phyloP scores from a whole-genome alignment of 225 moss, liverwort and hornwort genomes.

The Physcomitrellopsis africana region DNA sequence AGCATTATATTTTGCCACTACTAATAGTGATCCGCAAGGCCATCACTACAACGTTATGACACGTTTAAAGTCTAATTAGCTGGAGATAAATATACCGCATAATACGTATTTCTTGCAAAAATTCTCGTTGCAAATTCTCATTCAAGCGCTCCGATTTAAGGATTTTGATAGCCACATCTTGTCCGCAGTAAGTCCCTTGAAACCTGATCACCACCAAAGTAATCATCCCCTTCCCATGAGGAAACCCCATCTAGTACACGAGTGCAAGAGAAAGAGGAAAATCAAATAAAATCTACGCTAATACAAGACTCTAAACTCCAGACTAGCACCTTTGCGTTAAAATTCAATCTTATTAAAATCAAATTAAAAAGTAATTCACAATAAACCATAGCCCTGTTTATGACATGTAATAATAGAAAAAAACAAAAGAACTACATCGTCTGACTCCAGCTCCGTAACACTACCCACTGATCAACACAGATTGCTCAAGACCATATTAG shows the following conservation, averaged over 20 bases:
- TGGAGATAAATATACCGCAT: conserved; percentile 59
- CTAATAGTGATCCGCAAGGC: not conserved
- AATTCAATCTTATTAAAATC: too few species aligned
- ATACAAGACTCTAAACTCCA: not conserved
- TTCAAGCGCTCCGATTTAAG: conserved; percentile 75
- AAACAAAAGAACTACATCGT: too few species aligned
- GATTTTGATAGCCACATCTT: conserved; percentile 92
- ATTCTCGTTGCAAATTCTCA: conserved; percentile 80
- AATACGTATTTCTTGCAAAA: conserved; percentile 83
- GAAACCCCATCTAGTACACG: not conserved
- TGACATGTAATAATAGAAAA: too few species aligned
- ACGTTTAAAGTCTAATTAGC: conserved; percentile 1
- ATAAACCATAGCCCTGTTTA: too few species aligned
- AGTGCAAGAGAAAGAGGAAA: not conserved
- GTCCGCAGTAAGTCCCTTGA: conserved; percentile 88
- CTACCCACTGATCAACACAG: not conserved
- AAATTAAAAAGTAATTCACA: too few species aligned
- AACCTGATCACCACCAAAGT: conserved; percentile 49
- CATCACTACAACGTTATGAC: not conserved
- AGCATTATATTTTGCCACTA: not conserved
- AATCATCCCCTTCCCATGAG: not conserved
- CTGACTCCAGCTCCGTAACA: too few species aligned
- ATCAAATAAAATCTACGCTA: too few species aligned
- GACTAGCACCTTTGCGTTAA: not conserved
- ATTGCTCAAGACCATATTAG: conserved; percentile 10